phyloP scores from a whole-genome alignment of 179 eudicot genomes.

The Beta macrorhiza region DNA sequence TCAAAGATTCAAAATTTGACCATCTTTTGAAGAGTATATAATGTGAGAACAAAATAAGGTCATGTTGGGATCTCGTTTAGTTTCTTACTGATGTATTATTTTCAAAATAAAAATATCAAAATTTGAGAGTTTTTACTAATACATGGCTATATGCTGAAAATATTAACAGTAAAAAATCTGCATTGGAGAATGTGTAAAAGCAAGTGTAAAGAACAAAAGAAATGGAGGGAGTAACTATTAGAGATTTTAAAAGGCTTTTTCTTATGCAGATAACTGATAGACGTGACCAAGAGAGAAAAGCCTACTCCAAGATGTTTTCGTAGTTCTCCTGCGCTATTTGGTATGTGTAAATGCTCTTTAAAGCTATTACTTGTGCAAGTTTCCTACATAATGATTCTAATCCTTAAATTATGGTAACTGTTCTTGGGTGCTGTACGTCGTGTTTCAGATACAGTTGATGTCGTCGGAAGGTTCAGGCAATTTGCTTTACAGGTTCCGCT shows the following conservation, averaged over 20 bases:
- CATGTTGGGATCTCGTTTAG: too few species aligned
- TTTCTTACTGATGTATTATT: too few species aligned
- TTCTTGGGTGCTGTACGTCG: background rate
- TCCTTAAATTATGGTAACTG: background rate
- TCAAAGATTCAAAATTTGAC: too few species aligned
- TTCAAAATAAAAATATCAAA: too few species aligned
- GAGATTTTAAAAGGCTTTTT: background rate
- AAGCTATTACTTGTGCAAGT: background rate
- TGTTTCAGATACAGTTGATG: slow-evolving; percentile 7
- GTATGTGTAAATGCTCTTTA: slow-evolving; percentile 2
- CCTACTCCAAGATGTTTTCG: slow-evolving; percentile 45
- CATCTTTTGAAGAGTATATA: too few species aligned
- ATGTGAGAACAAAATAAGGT: too few species aligned
- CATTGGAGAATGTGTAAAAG: too few species aligned
- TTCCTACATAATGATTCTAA: background rate
- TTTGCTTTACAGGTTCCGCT: slow-evolving; percentile 22
- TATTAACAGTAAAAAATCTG: too few species aligned
- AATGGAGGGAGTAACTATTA: background rate
- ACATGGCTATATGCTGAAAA: too few species aligned
- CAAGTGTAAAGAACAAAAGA: too few species aligned
- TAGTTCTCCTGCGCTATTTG: slow-evolving; percentile 23
- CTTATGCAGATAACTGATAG: slow-evolving; percentile 58
- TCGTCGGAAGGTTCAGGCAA: slow-evolving; percentile 16
- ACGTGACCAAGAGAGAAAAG: slow-evolving; percentile 47
- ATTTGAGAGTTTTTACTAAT: too few species aligned